phyloP scores from a whole-genome alignment of 768 basidiomycete species.

The Termitomyces sp. region DNA sequence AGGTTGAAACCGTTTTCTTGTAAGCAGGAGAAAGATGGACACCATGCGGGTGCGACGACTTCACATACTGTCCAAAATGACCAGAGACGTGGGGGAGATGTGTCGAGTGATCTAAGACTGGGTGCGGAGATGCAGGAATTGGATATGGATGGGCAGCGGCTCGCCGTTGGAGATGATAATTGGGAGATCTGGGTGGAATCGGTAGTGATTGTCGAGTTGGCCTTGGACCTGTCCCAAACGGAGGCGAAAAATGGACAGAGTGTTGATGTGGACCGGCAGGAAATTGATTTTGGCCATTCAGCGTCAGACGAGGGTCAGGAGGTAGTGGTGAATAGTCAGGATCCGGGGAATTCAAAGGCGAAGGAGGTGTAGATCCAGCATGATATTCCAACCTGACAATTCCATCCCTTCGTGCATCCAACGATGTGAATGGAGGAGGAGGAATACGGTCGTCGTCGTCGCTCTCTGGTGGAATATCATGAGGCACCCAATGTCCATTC shows the following conservation, averaged over 20 bases:
- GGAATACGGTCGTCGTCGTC: constrained; percentile 19
- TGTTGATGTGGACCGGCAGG: not conserved
- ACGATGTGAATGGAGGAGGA: constrained; percentile 34
- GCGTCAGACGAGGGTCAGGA: constrained; percentile 4
- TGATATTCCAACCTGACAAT: constrained; percentile 18
- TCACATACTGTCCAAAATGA: constrained; percentile 2
- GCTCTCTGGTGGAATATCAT: constrained; percentile 9
- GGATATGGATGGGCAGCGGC: constrained; percentile 1
- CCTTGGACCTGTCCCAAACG: constrained; percentile 3
- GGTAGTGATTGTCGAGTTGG: constrained; percentile 17
- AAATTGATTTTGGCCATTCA: constrained; percentile 3
- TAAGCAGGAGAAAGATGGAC: constrained; percentile 47
- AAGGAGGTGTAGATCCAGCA: constrained; percentile 17
- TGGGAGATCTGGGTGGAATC: constrained; percentile 3
- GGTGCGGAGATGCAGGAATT: not conserved
- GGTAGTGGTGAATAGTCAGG: constrained; percentile 5
- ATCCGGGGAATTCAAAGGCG: constrained; percentile 15
- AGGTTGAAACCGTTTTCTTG: constrained; percentile 4
- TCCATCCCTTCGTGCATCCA: constrained; percentile 32
- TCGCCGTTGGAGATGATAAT: constrained; percentile 8
- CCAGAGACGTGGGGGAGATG: not conserved
- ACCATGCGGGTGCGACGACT: constrained; percentile 17
- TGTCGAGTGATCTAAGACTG: not conserved
- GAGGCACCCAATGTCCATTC: constrained; percentile 1
- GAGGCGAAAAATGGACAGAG: not conserved